phyloP scores from a whole-genome alignment of 495 filamentous ascomycete genomes.

The Podospora appendiculata region DNA sequence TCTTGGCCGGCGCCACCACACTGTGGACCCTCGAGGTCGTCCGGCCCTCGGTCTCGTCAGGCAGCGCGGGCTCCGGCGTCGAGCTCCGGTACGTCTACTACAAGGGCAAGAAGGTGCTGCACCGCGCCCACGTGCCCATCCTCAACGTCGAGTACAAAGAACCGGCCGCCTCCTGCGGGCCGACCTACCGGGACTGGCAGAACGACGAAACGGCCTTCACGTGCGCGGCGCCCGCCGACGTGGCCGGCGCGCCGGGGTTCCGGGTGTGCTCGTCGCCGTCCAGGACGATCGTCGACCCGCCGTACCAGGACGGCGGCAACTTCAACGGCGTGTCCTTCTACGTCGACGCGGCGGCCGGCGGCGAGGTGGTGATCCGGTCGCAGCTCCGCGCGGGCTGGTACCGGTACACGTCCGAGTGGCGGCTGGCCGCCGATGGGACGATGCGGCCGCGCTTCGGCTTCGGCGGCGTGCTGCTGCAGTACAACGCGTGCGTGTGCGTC shows the following conservation, averaged over 20 bases:
- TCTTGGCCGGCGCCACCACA: neutral
- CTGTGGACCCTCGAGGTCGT: neutral
- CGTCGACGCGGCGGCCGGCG: neutral
- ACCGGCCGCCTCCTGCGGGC: neutral
- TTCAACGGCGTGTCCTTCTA: neutral
- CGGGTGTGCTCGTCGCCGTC: neutral
- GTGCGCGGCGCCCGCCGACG: neutral
- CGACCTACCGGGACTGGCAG: slow-evolving; percentile 3
- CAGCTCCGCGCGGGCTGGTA: slow-evolving; percentile 1
- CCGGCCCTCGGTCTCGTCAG: neutral
- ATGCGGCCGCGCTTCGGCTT: neutral
- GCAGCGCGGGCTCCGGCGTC: neutral
- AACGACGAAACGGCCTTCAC: neutral
- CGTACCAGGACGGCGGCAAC: neutral
- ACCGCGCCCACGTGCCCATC: neutral
- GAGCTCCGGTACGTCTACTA: neutral
- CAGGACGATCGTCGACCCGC: neutral
- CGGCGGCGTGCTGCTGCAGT: neutral
- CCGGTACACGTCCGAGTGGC: slow-evolving; percentile 1
- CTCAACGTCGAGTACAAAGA: slow-evolving; percentile 1
- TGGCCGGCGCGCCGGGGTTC: neutral
- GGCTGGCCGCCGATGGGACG: neutral
- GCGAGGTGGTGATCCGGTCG: neutral
- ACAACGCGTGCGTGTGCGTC: neutral
- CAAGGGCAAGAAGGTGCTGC: neutral